Conservation (phyloP, 345 rosid genomes). For the Linum trigynum region DNA sequence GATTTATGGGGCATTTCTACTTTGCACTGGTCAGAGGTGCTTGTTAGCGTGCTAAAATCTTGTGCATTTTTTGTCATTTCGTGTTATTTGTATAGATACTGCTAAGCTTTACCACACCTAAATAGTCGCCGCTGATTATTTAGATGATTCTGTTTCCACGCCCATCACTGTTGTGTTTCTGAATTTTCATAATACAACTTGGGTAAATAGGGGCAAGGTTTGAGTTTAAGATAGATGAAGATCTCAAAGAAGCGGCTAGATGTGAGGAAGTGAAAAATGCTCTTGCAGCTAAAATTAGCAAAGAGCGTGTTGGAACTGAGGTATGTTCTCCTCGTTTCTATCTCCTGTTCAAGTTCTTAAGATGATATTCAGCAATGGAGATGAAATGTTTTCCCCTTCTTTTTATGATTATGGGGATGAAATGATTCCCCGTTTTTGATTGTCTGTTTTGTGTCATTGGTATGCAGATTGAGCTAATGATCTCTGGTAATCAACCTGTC, state of each 20-base stretch:
- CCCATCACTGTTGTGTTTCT: background rate
- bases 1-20: no score
- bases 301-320: constrained; percentile 88
- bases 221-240: constrained; percentile 58
- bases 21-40: background rate
- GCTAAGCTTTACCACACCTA: background rate
- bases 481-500: constrained; percentile 71
- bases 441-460: constrained; percentile 3
- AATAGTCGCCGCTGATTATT: background rate
- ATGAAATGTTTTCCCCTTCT: background rate
- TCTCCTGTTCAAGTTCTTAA: background rate
- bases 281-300: constrained; percentile 78
- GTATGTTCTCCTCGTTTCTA: constrained; percentile 30
- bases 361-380: constrained; percentile 2
- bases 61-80: background rate
- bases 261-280: constrained; percentile 68
- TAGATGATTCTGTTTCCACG: background rate
- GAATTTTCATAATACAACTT: background rate
- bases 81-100: background rate
- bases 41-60: background rate
- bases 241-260: constrained; percentile 66
- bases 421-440: constrained; percentile 11
- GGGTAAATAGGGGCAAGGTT: constrained; percentile 71
- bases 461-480: constrained; percentile 79
- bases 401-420: background rate